A percentile compares a stretch with the other conserved stretches of the same genome.
Conservation (phyloP, 1,284 basidiomycete genomes). For the Puccinia horiana region DNA sequence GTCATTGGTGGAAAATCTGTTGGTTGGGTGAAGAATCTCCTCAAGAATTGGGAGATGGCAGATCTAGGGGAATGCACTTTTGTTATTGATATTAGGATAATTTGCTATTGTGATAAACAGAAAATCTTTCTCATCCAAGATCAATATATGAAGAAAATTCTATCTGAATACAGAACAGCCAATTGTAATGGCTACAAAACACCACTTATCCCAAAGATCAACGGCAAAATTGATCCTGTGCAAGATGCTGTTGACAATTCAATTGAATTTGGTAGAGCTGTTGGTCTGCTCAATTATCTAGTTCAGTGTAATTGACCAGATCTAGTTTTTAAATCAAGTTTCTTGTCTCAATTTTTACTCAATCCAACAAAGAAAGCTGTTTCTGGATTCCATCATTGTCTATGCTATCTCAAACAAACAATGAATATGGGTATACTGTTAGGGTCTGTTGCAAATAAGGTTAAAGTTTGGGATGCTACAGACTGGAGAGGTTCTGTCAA, state of each 20-base stretch:
- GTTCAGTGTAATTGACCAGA: constrained; percentile 11
- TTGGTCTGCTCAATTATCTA: constrained; percentile 14
- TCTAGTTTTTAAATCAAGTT: background rate
- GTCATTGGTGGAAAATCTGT: too few species aligned
- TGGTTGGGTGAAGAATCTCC: too few species aligned
- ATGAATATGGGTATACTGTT: background rate
- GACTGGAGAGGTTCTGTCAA: background rate
- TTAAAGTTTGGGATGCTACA: background rate
- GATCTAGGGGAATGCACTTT: background rate
- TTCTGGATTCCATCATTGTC: background rate
- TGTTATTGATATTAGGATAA: background rate
- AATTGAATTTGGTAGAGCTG: background rate
- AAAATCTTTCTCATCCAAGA: background rate
- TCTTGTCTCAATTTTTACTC: background rate
- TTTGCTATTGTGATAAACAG: too few species aligned
- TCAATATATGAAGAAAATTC: background rate
- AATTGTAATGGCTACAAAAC: background rate
- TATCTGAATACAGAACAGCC: background rate
- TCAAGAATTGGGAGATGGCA: background rate
- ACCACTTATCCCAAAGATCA: background rate
- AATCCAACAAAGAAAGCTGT: constrained; percentile 2
- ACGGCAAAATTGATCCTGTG: background rate
- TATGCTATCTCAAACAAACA: background rate
- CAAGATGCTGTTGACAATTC: background rate
- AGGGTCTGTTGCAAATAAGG: background rate